A percentile compares a stretch with the other conserved stretches of the same genome.
These are phyloP conservation scores for Sporobolomyces roseus DNA, from an alignment of 768 basidiomycete genomes.

Conservation along the genomic window DNA sequence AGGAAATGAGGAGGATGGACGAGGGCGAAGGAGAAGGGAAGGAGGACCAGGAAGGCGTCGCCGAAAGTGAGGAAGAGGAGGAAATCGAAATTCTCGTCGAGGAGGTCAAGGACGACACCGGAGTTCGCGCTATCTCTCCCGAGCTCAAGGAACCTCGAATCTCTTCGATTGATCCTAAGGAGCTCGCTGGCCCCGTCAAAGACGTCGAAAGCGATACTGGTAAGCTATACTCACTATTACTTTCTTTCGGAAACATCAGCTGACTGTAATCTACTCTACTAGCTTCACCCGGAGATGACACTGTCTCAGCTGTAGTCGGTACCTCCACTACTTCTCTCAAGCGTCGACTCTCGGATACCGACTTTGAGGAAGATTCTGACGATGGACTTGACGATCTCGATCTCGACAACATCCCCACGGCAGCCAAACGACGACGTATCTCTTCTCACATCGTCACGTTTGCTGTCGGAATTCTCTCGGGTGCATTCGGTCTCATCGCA, in stretches of 20 bases:
- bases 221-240: too few relatives aligned
- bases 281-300: not conserved
- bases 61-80: not conserved
- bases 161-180: too few relatives aligned
- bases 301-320: not conserved
- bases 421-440: slow-evolving; percentile 33
- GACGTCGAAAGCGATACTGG: too few relatives aligned
- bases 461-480: slow-evolving; percentile 15
- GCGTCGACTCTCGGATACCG: slow-evolving; percentile 20
- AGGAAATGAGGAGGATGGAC: too few relatives aligned
- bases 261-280: too few relatives aligned
- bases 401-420: too few relatives aligned
- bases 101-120: too few relatives aligned
- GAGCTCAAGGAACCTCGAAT: not conserved
- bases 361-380: not conserved
- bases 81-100: too few relatives aligned
- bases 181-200: too few relatives aligned
- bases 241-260: too few relatives aligned
- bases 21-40: not conserved
- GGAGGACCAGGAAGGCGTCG: not conserved
- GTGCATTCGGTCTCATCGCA: slow-evolving; percentile 9
- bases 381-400: too few relatives aligned
- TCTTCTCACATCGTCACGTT: not conserved
- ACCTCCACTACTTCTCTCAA: slow-evolving; percentile 3
- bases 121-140: not conserved